These are phyloP conservation scores for Niebla homalea DNA, from an alignment of 495 filamentous ascomycete species.

Conservation along the genomic window DNA sequence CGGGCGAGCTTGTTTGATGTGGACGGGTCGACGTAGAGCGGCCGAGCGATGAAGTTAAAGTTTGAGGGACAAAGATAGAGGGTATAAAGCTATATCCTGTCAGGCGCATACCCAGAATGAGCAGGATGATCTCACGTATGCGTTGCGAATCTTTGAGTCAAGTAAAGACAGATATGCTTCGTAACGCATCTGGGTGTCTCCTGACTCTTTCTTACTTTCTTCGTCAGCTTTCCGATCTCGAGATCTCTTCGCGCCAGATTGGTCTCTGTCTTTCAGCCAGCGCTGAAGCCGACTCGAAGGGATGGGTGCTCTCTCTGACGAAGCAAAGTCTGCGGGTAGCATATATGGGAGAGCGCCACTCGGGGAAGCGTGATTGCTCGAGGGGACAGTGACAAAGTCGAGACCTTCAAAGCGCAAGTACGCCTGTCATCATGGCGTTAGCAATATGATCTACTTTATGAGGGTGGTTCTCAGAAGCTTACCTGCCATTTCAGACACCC, in stretches of 20 bases:
- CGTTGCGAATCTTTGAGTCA: slow-evolving; percentile 68
- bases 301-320: slow-evolving; percentile 24
- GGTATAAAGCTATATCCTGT: slow-evolving; percentile 46
- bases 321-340: slow-evolving; percentile 38
- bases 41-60: slow-evolving; percentile 45
- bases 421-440: slow-evolving; percentile 37
- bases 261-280: slow-evolving; percentile 31
- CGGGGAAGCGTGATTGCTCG: slow-evolving; percentile 88
- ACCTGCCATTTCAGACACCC: slow-evolving; percentile 96
- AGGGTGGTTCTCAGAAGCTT: slow-evolving; percentile 2
- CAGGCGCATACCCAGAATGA: background rate
- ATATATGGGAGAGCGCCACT: slow-evolving; percentile 81
- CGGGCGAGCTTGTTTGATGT: slow-evolving; percentile 51
- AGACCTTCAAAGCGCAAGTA: slow-evolving; percentile 69
- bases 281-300: slow-evolving; percentile 52
- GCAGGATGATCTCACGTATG: slow-evolving; percentile 48
- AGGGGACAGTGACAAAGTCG: slow-evolving; percentile 53
- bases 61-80: slow-evolving; percentile 64
- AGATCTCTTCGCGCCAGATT: background rate
- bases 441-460: slow-evolving; percentile 1
- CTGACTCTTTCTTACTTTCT: background rate
- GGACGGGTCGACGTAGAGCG: slow-evolving; percentile 53
- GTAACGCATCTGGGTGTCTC: slow-evolving; percentile 35
- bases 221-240: background rate
- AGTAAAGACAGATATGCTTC: slow-evolving; percentile 73